phyloP scores from a whole-genome alignment of 2,329 filamentous ascomycete species.

The Nothophoma quercina region DNA sequence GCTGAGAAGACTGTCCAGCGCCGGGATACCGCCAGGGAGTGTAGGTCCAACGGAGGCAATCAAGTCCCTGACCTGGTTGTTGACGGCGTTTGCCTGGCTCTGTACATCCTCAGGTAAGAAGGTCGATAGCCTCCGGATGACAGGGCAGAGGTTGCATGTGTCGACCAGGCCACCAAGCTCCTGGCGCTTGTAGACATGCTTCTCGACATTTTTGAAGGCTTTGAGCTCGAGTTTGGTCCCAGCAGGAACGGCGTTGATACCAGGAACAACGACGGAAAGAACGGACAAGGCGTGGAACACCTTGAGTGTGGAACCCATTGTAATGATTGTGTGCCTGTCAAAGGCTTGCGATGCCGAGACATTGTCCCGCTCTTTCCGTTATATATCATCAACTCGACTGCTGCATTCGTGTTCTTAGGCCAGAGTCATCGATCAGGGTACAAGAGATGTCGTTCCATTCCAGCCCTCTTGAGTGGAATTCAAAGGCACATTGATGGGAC shows the following conservation, averaged over 20 bases:
- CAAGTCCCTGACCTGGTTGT: constrained; percentile 17
- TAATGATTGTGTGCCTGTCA: constrained; percentile 17
- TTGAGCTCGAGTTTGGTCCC: constrained; percentile 15
- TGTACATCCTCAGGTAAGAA: constrained; percentile 18
- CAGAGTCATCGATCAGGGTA: constrained; percentile 3
- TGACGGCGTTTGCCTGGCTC: constrained; percentile 16
- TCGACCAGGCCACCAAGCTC: constrained; percentile 7
- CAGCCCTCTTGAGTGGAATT: constrained; percentile 8
- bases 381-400: constrained; percentile 3
- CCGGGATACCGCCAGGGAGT: constrained; percentile 18
- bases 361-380: constrained; percentile 12
- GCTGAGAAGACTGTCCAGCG: constrained; percentile 10
- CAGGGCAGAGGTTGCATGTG: constrained; percentile 23
- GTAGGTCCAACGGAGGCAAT: constrained; percentile 15
- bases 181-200: constrained; percentile 19
- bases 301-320: constrained; percentile 19
- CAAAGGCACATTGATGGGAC: constrained; percentile 1
- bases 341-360: constrained; percentile 17
- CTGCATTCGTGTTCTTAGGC: not conserved
- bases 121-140: constrained; percentile 15
- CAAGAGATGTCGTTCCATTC: constrained; percentile 7
- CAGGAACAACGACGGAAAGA: constrained; percentile 13
- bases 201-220: constrained; percentile 12
- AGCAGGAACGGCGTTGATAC: constrained; percentile 12
- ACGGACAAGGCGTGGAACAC: constrained; percentile 18